Evolutionary conservation across 192 early-diverging fungal species (phyloP).

Genomic region (Bifiguratus adelaidae): DNA sequence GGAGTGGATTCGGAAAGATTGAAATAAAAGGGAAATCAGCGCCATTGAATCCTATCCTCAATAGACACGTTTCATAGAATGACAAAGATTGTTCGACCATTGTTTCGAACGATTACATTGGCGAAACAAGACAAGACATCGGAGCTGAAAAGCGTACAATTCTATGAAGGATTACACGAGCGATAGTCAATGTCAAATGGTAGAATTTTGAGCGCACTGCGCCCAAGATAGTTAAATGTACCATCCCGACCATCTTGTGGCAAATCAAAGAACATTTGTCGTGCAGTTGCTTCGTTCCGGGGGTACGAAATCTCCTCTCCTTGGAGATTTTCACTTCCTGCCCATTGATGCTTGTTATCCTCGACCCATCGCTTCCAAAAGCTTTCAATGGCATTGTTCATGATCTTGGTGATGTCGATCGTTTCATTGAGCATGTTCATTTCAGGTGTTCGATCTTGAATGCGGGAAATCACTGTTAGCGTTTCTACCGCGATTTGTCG

Average conservation of each 20-base stretch:
- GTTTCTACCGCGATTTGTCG: conserved; percentile 68
- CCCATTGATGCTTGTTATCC: conserved; percentile 20
- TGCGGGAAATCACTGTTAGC: conserved; percentile 53
- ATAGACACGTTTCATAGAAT: too few species aligned
- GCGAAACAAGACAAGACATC: too few species aligned
- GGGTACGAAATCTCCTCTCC: conserved; percentile 36
- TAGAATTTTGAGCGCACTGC: conserved; percentile 24
- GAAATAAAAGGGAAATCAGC: too few species aligned
- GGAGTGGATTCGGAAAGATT: conserved; percentile 56
- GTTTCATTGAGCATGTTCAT: conserved; percentile 26
- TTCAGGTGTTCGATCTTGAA: conserved; percentile 56
- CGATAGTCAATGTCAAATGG: conserved; percentile 22
- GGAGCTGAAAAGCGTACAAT: too few species aligned
- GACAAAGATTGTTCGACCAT: too few species aligned
- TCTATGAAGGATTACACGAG: background rate
- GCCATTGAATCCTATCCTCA: too few species aligned
- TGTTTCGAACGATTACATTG: too few species aligned
- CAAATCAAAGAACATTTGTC: conserved; percentile 72
- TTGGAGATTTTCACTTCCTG: conserved; percentile 1
- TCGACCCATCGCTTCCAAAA: conserved; percentile 67
- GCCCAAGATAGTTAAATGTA: conserved; percentile 53
- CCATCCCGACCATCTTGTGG: conserved; percentile 54
- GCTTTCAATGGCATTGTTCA: conserved; percentile 48
- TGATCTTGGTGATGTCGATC: conserved; percentile 49
- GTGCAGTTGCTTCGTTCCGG: conserved; percentile 46